Evolutionary conservation across 305 asterid species (phyloP).

Genomic region (Nicotiana rustica): DNA sequence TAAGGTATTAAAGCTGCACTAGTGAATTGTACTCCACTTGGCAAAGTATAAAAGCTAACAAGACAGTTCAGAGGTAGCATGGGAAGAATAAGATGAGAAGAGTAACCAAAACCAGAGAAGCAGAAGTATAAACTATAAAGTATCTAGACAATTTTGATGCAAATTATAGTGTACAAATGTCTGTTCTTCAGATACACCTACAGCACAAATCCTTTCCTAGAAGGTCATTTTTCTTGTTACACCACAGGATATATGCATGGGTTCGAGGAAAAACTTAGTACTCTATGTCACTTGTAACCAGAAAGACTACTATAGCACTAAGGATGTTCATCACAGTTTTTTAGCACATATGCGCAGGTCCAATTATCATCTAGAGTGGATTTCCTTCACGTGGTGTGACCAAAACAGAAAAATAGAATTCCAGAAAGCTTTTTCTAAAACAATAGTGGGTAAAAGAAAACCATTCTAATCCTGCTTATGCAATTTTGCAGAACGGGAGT

Average conservation of each 20-base stretch:
- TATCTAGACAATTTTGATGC: not conserved
- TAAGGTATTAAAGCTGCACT: not conserved
- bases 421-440: not conserved
- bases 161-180: not conserved
- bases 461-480: not conserved
- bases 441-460: not conserved
- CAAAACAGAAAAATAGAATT: not conserved
- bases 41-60: not conserved
- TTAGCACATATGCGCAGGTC: not conserved
- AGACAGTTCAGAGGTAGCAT: not conserved
- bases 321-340: not conserved
- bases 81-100: not conserved
- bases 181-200: not conserved
- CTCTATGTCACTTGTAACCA: not conserved
- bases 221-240: not conserved
- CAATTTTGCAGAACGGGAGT: not conserved
- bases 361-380: not conserved
- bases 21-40: not conserved
- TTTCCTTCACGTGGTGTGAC: not conserved
- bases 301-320: not conserved
- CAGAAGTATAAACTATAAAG: too few relatives aligned
- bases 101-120: not conserved
- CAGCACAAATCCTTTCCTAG: not conserved
- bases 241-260: not conserved
- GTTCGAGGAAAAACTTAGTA: not conserved